Percentiles rank a stretch among this genome's conserved stretches.
Evolutionary conservation across 495 filamentous ascomycete genomes (phyloP).

Genomic region (Pseudotulostoma volvatum): DNA sequence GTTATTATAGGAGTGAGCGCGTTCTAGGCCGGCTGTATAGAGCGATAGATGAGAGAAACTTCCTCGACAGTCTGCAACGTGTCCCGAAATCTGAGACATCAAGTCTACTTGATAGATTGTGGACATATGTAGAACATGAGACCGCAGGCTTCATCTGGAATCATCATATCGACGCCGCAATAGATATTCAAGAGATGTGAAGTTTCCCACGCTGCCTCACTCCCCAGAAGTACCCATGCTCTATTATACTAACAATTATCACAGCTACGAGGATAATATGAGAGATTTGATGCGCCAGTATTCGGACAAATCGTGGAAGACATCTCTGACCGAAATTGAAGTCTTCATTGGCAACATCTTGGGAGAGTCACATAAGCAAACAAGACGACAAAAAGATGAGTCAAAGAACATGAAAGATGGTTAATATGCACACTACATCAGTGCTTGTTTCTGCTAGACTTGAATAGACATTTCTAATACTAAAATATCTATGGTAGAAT

Average conservation of each 20-base stretch:
- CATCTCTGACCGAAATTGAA: constrained; percentile 50
- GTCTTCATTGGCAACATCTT: constrained; percentile 61
- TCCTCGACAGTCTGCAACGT: constrained; percentile 41
- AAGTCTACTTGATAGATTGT: constrained; percentile 5
- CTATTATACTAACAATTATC: constrained; percentile 1
- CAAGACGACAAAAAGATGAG: constrained; percentile 43
- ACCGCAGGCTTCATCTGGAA: constrained; percentile 26
- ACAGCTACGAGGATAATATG: constrained; percentile 51
- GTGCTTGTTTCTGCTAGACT: too few relatives aligned
- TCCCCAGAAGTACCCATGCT: background rate
- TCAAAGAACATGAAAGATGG: constrained; percentile 42
- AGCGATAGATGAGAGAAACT: constrained; percentile 52
- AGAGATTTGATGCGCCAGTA: constrained; percentile 37
- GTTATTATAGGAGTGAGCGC: constrained; percentile 53
- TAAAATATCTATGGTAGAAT: too few relatives aligned
- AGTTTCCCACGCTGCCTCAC: constrained; percentile 6
- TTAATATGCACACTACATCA: too few relatives aligned
- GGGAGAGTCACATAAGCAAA: constrained; percentile 42
- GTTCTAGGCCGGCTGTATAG: constrained; percentile 59
- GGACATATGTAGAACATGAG: constrained; percentile 24
- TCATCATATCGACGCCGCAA: constrained; percentile 22
- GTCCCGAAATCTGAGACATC: constrained; percentile 1
- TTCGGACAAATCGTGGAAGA: constrained; percentile 36
- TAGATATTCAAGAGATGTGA: constrained; percentile 39
- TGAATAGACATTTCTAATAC: too few relatives aligned